phyloP scores from a whole-genome alignment of 164 flowering plant species.

The Hamamelis virginiana region DNA sequence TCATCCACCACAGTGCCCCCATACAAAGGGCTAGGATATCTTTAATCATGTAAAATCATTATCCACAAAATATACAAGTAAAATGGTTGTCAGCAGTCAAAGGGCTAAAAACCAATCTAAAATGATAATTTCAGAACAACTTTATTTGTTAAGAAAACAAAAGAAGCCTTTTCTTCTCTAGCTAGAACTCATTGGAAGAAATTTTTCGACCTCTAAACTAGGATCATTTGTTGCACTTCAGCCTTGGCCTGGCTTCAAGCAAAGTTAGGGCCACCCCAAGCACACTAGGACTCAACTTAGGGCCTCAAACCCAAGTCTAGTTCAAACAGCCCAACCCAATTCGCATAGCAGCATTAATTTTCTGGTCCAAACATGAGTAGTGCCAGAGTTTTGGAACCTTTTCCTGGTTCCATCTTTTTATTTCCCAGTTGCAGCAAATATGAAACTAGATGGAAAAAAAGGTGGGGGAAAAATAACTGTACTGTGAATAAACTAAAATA shows the following conservation, averaged over 20 bases:
- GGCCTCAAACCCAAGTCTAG: neutral
- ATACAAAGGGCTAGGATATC: too few relatives aligned
- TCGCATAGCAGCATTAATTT: neutral
- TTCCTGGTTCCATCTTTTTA: neutral
- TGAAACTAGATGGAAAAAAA: neutral
- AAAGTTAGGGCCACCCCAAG: neutral
- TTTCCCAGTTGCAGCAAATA: neutral
- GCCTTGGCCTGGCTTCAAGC: neutral
- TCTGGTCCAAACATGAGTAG: neutral
- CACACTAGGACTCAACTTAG: neutral
- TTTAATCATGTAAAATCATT: too few relatives aligned
- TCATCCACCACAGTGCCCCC: neutral
- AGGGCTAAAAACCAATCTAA: too few relatives aligned
- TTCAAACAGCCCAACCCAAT: neutral
- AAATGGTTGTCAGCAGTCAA: too few relatives aligned
- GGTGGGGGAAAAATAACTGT: neutral
- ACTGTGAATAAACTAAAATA: slow-evolving; percentile 20
- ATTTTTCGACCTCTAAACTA: too few relatives aligned
- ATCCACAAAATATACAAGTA: too few relatives aligned
- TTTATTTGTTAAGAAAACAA: too few relatives aligned
- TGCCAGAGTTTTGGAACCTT: neutral
- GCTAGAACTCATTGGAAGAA: too few relatives aligned
- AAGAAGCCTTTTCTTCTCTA: too few relatives aligned
- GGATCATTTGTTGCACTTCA: neutral
- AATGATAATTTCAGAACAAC: too few relatives aligned